Conservation (phyloP, 176 grass and related monocot genomes). For the Elymus sibiricus region DNA sequence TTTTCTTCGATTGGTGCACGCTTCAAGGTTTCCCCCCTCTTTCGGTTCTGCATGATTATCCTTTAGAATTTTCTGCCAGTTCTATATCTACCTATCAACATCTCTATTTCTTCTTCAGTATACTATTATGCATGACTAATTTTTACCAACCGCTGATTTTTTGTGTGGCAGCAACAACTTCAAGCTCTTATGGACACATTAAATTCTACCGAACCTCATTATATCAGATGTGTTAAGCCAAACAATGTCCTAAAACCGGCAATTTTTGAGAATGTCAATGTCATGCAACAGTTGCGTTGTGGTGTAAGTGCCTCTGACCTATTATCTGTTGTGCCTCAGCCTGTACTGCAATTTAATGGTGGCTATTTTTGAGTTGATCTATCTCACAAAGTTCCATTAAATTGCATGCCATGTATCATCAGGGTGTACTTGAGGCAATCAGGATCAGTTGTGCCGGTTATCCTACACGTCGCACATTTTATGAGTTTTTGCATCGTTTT, state of each 20-base stretch:
- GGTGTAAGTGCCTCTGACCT: conserved; percentile 76
- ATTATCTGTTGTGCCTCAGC: background rate
- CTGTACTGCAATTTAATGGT: background rate
- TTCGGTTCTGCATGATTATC: conserved; percentile 7
- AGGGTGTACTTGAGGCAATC: conserved; percentile 99
- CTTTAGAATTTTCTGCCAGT: conserved; percentile 4
- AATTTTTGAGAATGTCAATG: conserved; percentile 96
- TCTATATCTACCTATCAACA: background rate
- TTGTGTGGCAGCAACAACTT: conserved; percentile 80
- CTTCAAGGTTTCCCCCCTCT: conserved; percentile 62
- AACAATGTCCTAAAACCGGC: conserved; percentile 96
- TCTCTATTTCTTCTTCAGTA: conserved; percentile 14
- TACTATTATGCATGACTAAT: background rate
- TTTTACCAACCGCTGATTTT: conserved; percentile 22
- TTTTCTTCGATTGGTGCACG: conserved; percentile 95
- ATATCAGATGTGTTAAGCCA: conserved; percentile 98
- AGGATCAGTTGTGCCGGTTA: conserved; percentile 99
- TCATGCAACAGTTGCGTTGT: conserved; percentile 98
- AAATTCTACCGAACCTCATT: conserved; percentile 98
- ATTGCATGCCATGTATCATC: conserved; percentile 25
- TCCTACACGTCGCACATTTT: conserved; percentile 96
- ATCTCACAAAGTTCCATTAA: conserved; percentile 18
- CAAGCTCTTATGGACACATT: conserved; percentile 95
- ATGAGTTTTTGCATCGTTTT: conserved; percentile 97
- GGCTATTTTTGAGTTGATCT: conserved; percentile 1